Conservation (phyloP, 2,329 filamentous ascomycete species). For the Colletotrichum sp. region DNA sequence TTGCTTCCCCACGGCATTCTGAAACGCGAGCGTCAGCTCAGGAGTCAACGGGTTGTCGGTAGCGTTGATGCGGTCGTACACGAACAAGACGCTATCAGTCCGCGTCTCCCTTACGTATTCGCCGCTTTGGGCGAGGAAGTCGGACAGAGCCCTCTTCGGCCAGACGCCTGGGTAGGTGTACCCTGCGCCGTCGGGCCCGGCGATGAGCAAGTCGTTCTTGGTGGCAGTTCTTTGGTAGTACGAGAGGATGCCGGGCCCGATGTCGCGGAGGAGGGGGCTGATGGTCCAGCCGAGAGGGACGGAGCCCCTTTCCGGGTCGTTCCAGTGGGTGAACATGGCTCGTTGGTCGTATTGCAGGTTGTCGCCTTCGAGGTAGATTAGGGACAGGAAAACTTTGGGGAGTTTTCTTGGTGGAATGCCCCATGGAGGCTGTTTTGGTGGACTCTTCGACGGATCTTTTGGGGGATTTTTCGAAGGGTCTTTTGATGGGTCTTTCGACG, state of each 20-base stretch:
- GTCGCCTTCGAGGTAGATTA: conserved; percentile 1
- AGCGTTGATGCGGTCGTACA: conserved; percentile 4
- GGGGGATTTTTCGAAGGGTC: background rate
- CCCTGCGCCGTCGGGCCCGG: background rate
- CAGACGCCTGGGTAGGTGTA: background rate
- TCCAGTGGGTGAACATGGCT: conserved; percentile 4
- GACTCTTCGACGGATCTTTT: background rate
- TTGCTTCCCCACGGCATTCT: background rate
- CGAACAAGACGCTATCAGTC: background rate
- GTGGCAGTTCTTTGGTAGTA: conserved; percentile 1
- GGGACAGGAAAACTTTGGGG: background rate
- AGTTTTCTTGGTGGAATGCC: background rate
- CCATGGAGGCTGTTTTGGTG: background rate
- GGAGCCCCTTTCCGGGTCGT: background rate
- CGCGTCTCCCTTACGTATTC: background rate
- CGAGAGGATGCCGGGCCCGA: background rate
- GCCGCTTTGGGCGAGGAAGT: background rate
- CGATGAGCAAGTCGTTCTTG: background rate
- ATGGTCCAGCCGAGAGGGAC: conserved; percentile 4
- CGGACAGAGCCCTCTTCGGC: background rate
- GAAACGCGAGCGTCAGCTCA: background rate
- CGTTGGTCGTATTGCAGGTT: conserved; percentile 3
- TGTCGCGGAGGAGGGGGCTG: background rate
- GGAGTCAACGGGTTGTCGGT: background rate
- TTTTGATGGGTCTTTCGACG: background rate